Conservation (phyloP, 1,139 yeast genomes). For the Nakaseomyces uthaithaninus region DNA sequence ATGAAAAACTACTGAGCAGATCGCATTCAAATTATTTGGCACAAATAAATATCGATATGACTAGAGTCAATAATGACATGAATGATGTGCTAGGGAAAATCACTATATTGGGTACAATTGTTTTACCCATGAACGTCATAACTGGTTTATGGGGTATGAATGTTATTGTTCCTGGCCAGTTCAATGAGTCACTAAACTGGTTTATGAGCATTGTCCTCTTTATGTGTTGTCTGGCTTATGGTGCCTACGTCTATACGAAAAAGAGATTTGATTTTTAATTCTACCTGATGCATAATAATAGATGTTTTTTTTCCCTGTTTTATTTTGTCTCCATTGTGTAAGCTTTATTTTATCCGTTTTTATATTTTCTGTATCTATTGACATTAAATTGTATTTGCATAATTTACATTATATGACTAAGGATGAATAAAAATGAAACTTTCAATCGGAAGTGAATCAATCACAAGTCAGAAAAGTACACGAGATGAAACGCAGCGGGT, state of each 20-base stretch:
- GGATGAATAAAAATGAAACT: too few relatives aligned
- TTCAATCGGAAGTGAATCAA: background rate
- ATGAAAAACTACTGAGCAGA: constrained; percentile 84
- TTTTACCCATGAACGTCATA: constrained; percentile 84
- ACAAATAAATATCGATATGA: constrained; percentile 94
- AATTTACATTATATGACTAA: constrained; percentile 5
- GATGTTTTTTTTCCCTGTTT: background rate
- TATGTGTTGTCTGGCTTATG: constrained; percentile 39
- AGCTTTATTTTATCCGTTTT: background rate
- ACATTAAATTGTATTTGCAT: background rate
- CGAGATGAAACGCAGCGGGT: too few relatives aligned
- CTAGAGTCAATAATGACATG: constrained; percentile 93
- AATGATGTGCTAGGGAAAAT: constrained; percentile 92
- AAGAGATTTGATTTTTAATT: constrained; percentile 32
- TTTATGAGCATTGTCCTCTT: constrained; percentile 47
- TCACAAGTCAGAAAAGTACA: too few relatives aligned
- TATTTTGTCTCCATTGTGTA: background rate
- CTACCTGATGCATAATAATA: background rate
- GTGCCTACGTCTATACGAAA: constrained; percentile 41
- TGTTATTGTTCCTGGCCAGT: constrained; percentile 92
- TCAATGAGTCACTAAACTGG: constrained; percentile 65
- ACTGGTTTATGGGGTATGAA: constrained; percentile 99
- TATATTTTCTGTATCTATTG: background rate
- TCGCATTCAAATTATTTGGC: constrained; percentile 94
- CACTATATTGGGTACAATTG: constrained; percentile 89